Evolutionary conservation across 768 basidiomycete species (phyloP), one percentile per base, ranked within the genome.

Genomic region (Suillus lakei): DNA sequence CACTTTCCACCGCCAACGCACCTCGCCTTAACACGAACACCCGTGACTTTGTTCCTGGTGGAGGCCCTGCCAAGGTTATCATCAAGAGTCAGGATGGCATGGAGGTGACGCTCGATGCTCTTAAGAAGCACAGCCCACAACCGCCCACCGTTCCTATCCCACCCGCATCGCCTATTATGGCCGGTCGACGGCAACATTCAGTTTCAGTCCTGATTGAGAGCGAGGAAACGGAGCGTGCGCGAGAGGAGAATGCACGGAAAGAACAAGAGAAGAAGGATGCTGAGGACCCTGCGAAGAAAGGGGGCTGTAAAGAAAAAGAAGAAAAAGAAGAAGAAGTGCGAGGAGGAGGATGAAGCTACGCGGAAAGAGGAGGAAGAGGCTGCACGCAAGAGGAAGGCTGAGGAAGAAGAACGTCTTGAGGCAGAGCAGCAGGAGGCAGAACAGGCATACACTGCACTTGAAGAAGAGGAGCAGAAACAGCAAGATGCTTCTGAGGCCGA

Each of bases 161-260:
- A 3, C 79, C 82, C 0, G 74, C 82, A 12, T 78, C 76, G 4
- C 76, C 76, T 12, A 66, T 76, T 34, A 23, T 68, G 9, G 66
- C 69, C 21, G 71, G 56, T 58, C 75, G 73, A 34, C 77, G 77
- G 39, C 67, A 75, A 9, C 61, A 73, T 28, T 73, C 77, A 10
- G 79, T 93, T 23, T 73, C 77, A 10, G 80, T 93, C 36, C 84
- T 91, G 66, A 85, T 93, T 67, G 91, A 93, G 80, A 88, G 80
- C 18, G 82, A 82, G 71, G 84, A 87, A 61, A 83, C 85, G 32
- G 86, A 86, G 71, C 77, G 78, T 69, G 82, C 81, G 74, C 77
- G 83, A 13, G 84, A 68, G 63, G 83, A 81, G 26, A 80, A 81
- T 64, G 83, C 84, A 70, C 76, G 80, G 59, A 70, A 77, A 69